These are phyloP conservation scores for Malassezia vespertilionis DNA, from an alignment of 1,284 basidiomycete species.

Conservation along the genomic window DNA sequence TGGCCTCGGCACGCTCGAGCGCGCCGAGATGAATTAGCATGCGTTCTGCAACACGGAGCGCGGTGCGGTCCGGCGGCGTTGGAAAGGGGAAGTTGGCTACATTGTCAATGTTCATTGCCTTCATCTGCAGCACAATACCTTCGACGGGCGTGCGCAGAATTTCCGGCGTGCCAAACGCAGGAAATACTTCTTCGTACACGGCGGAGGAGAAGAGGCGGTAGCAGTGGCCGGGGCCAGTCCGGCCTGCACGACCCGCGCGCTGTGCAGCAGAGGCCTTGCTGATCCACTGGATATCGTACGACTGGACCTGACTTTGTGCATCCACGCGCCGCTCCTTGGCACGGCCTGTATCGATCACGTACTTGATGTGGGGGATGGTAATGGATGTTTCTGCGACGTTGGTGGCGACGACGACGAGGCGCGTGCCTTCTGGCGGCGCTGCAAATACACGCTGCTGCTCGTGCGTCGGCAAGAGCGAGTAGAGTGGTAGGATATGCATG, in stretches of 20 bases:
- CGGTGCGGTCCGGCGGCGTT: slow-evolving; percentile 75
- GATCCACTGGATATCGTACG: slow-evolving; percentile 63
- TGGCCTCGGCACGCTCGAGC: slow-evolving; percentile 51
- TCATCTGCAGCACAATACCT: slow-evolving; percentile 95
- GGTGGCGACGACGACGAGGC: slow-evolving; percentile 63
- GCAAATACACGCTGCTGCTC: slow-evolving; percentile 66
- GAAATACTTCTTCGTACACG: slow-evolving; percentile 83
- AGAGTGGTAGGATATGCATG: slow-evolving; percentile 60
- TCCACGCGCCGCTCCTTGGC: slow-evolving; percentile 71
- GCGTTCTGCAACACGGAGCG: slow-evolving; percentile 70
- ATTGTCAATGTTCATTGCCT: slow-evolving; percentile 94
- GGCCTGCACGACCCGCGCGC: slow-evolving; percentile 63
- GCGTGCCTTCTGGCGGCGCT: slow-evolving; percentile 56
- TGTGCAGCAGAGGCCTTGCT: slow-evolving; percentile 66
- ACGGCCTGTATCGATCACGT: slow-evolving; percentile 66
- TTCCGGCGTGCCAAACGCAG: slow-evolving; percentile 75
- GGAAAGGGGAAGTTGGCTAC: slow-evolving; percentile 98
- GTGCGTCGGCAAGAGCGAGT: slow-evolving; percentile 62
- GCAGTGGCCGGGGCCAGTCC: slow-evolving; percentile 67
- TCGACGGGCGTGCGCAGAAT: slow-evolving; percentile 94
- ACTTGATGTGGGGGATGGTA: slow-evolving; percentile 65
- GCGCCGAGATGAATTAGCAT: slow-evolving; percentile 75
- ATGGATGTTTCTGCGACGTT: slow-evolving; percentile 71
- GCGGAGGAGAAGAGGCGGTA: slow-evolving; percentile 64
- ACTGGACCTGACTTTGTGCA: slow-evolving; percentile 57